Base-by-base conservation (phyloP, 148 eudicot species). In the Chenopodium suecicum region DNA sequence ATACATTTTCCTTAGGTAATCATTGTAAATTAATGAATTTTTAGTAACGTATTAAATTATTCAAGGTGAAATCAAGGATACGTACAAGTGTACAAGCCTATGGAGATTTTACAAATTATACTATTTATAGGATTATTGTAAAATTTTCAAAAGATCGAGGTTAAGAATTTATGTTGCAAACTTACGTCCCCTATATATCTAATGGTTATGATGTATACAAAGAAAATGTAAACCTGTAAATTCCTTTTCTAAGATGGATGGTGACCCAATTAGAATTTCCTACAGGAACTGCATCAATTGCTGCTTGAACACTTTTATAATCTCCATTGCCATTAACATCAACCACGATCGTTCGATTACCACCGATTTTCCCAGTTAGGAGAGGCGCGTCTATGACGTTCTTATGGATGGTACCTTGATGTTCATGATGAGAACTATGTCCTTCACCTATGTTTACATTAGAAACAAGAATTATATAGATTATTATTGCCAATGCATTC, bases 181-280 rank as follows among this genome's bases (percentile, higher is more conserved):
- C 44, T 41, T 41, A 41, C 44, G 44, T 41, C 7, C 44, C 44
- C 12, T 13, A 50, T 50, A 50, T 50, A 10, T 9, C 16, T 50
- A 11, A 50, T 13, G 62, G 22, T 56, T 14, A 56, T 56, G 4
- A 56, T 56, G 62, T 4, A 34, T 4, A 63, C 0, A 22, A 54
- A 34, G 16, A 22, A 41, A 32, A n/a, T 31, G 67, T 58, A 7
- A 44, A 94, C 98, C 91, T 88, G 82, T 90, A 95, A 71, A 85
- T 60, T 63, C 98, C 98, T 87, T 89, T 93, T 46, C 84, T 87
- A 46, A 95, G 82, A 88, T 92, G 93, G 70, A 95, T 87, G 72
- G 88, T 74, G 34, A 95, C 82, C 98, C 98, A 95, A 31, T 90
- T 78, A 41, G 90, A 69, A 82, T 95, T 93, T 4, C 91, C 93